These are phyloP conservation scores for Oryza coarctata DNA, from an alignment of 176 grass and related monocot genomes.

Conservation along the genomic window DNA sequence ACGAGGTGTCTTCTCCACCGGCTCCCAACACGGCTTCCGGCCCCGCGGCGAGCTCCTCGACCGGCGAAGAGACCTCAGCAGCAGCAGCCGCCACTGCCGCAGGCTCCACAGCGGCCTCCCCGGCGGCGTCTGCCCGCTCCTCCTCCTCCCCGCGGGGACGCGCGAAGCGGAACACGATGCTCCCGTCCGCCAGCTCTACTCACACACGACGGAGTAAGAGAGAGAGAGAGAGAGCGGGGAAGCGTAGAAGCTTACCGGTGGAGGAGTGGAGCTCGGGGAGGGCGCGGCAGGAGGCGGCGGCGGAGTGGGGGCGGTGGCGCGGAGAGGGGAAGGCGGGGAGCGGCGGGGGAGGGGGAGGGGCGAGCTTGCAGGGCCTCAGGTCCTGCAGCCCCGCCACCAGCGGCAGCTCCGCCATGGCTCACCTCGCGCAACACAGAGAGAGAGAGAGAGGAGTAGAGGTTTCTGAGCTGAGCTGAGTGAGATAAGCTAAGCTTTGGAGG, in stretches of 20 bases:
- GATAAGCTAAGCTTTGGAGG: not conserved
- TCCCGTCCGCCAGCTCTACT: slow-evolving; percentile 73
- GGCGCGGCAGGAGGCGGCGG: slow-evolving; percentile 29
- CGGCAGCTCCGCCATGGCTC: slow-evolving; percentile 71
- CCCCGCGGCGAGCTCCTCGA: not conserved
- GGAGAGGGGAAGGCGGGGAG: not conserved
- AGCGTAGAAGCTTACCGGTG: slow-evolving; percentile 49
- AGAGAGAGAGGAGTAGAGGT: not conserved
- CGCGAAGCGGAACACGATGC: slow-evolving; percentile 69
- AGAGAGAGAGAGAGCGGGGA: not conserved
- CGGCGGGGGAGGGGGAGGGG: slow-evolving; percentile 16
- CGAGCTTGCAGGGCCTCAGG: slow-evolving; percentile 52
- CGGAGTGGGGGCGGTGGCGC: slow-evolving; percentile 9
- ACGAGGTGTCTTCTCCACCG: too few relatives aligned
- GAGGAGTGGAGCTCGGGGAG: slow-evolving; percentile 48
- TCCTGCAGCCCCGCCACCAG: slow-evolving; percentile 49
- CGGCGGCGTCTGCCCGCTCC: not conserved
- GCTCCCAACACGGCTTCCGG: too few relatives aligned
- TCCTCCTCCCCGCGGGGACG: slow-evolving; percentile 27
- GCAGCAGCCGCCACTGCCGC: too few relatives aligned
- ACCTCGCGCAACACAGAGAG: not conserved
- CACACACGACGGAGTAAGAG: too few relatives aligned
- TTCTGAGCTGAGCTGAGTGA: not conserved
- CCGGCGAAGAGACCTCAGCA: not conserved
- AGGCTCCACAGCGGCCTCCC: too few relatives aligned